Evolutionary conservation across 1,284 basidiomycete genomes (phyloP), one percentile per base, ranked within the genome.

Genomic region (Salmacisia buchloeana): DNA sequence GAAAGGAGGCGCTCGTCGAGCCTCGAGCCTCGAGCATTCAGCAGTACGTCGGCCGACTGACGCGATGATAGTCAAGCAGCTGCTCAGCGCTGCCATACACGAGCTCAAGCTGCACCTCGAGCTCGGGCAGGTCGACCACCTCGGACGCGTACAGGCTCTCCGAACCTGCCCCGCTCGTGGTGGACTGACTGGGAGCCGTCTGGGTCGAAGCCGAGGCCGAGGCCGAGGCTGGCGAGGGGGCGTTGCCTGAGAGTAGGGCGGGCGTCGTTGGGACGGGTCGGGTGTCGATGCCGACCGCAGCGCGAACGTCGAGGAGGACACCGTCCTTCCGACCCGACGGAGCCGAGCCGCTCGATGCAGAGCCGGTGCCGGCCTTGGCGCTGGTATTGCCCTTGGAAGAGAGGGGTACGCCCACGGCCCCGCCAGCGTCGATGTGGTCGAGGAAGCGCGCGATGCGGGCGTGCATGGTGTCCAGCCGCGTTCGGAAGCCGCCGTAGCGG

Each of bases 401-500:
- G 60, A 49, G 0, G n/a, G n/a, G n/a, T n/a, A 61, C 57, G 3
- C 61, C 70, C 13, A 64, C 63, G 21, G 62, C n/a, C 7, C 63
- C 54, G 9, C 58, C 58, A 1, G 65, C 65, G 5, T 34, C 52
- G 3, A 71, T 34, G 21, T 71, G 63, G 3, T 72, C 61, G 4
- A 75, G 49, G 38, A 73, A 72, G 0, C 61, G 62, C 0, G 56
- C 64, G 1, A 75, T 63, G 0, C 73, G 57, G 2, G 61, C 57
- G 41, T 80, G 69, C 65, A 81, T 73, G 43, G 79, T 81, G 23
- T 80, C 78, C 31, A 81, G 63, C 2, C 81, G 68, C 0, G 75
- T 62, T 13, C 68, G 62, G 38, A 81, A 61, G 0, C 80, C 81
- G 15, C 81, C 81, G 45, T 81, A 81, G 1, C 81, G 65, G 39